These are phyloP conservation scores for Uncinocarpus reesii DNA, from an alignment of 2,329 filamentous ascomycete genomes.

Conservation along the genomic window DNA sequence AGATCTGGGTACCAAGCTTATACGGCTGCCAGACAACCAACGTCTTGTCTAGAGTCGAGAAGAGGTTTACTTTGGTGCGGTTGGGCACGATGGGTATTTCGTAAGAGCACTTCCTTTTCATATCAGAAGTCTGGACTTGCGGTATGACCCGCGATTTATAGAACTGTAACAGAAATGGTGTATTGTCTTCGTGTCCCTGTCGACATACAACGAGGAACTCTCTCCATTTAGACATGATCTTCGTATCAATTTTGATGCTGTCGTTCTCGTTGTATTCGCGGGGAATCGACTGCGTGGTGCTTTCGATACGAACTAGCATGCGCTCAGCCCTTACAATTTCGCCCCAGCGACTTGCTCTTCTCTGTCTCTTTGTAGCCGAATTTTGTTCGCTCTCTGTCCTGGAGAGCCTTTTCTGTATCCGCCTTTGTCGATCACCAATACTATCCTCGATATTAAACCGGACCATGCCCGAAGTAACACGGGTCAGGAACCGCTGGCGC, in stretches of 20 bases:
- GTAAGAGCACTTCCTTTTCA: slow-evolving; percentile 46
- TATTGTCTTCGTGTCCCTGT: slow-evolving; percentile 45
- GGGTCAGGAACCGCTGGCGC: slow-evolving; percentile 18
- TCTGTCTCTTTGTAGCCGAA: slow-evolving; percentile 15
- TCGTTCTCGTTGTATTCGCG: slow-evolving; percentile 55
- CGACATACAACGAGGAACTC: slow-evolving; percentile 55
- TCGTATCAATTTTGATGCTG: slow-evolving; percentile 49
- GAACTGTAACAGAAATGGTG: slow-evolving; percentile 48
- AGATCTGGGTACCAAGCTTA: slow-evolving; percentile 47
- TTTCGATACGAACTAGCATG: slow-evolving; percentile 56
- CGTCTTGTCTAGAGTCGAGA: slow-evolving; percentile 57
- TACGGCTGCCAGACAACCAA: slow-evolving; percentile 52
- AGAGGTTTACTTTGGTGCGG: slow-evolving; percentile 50
- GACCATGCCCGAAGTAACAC: slow-evolving; percentile 29
- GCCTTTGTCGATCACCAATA: slow-evolving; percentile 32
- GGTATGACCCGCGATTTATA: slow-evolving; percentile 56
- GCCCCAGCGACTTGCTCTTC: slow-evolving; percentile 29
- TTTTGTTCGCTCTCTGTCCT: slow-evolving; percentile 14
- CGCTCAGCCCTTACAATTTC: slow-evolving; percentile 58
- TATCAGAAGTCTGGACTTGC: slow-evolving; percentile 44
- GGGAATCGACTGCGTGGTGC: slow-evolving; percentile 43
- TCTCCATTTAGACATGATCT: slow-evolving; percentile 53
- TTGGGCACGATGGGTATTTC: slow-evolving; percentile 38
- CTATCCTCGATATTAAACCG: slow-evolving; percentile 39
- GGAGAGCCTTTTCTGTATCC: slow-evolving; percentile 31